Conservation (phyloP, 208 protist species). For the Tritrichomonas musculus region DNA sequence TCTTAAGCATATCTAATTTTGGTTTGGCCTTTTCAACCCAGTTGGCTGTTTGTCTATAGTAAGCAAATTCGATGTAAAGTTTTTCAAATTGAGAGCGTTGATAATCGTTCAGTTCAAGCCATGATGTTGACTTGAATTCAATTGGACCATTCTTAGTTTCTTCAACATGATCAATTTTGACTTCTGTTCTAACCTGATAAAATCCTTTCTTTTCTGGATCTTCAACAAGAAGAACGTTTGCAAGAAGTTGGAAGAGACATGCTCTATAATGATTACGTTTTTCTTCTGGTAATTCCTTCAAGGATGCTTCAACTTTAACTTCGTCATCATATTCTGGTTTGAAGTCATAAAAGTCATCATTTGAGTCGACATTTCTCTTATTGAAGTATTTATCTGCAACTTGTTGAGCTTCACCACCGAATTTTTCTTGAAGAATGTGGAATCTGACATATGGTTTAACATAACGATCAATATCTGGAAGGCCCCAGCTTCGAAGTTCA, state of each 20-base stretch:
- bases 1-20: neutral
- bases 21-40: neutral
- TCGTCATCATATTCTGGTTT: neutral
- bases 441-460: conserved; percentile 10
- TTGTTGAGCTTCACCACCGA: neutral
- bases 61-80: neutral
- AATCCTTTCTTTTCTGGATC: neutral
- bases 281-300: neutral
- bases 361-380: no score
- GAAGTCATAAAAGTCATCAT: neutral
- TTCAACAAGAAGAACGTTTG: neutral
- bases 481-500: neutral
- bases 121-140: neutral
- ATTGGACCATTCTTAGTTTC: neutral
- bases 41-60: neutral
- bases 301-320: neutral
- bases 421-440: neutral
- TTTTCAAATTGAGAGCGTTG: neutral
- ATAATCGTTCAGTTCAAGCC: neutral
- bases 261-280: neutral
- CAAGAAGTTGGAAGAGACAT: neutral
- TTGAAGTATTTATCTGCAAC: neutral
- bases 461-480: neutral
- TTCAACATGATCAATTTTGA: neutral
- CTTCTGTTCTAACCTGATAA: conserved; percentile 5